Evolutionary conservation across 768 basidiomycete genomes (phyloP), one percentile per base, ranked within the genome.

Genomic region (Punctularia strigosozonata): DNA sequence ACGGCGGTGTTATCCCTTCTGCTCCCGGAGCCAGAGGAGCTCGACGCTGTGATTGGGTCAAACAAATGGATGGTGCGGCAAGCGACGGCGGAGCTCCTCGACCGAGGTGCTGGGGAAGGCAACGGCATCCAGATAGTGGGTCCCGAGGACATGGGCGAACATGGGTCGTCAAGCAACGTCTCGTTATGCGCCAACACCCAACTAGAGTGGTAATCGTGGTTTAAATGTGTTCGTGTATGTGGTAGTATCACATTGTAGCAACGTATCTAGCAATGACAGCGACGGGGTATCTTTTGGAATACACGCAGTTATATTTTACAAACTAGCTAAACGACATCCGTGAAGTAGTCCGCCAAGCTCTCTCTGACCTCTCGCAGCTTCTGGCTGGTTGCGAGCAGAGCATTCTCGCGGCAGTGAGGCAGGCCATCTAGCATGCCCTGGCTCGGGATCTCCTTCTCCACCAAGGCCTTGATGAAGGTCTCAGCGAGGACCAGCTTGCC

Each of bases 11-110:
- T 78, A n/a, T 44, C 69, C 7, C 56, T 76, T 3, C 66, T 75
- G 13, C 67, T 80, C 0, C 74, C 76, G 0, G 66, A 68, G 2
- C 42, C 56, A 1, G 59, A 63, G 0, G 70, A 71, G 14, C 61
- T 82, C 1, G 76, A 82, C 47, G 63, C 60, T 0, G 62, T 74
- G n/a, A 66, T 84, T 20, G 78, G 76, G 2, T 80, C 73, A 4
- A 63, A 62, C 18, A 75, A 71, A 50, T 80, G 79, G 76, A 68
- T 80, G 62, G 62, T 79, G 14, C 64, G 61, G 39, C 65, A 72
- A 41, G 70, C 73, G 1, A 62, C 64, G 14, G 64, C 65, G 3
- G 68, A 70, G 33, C 60, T 60, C 4, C 18, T 44, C 13, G 54
- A 55, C 14, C 47, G 50, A 4, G 54, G 52, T 8, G 23, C 39